Evolutionary conservation across 768 basidiomycete genomes (phyloP), one percentile per base, ranked within the genome.

Genomic region (Trichaptum fuscoviolaceum): DNA sequence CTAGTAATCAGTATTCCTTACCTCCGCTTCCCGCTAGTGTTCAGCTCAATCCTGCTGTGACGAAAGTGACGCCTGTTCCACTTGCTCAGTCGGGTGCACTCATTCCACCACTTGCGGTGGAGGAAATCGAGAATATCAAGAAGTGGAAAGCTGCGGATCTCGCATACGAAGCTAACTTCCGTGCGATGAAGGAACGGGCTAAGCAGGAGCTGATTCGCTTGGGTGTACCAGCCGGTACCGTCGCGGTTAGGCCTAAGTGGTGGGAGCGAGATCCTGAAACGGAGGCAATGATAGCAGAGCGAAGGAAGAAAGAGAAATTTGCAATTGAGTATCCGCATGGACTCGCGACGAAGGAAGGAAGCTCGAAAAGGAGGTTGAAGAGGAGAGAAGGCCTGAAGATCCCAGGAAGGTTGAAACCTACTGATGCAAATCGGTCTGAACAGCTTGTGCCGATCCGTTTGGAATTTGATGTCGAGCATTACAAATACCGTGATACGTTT

Each of bases 401-500:
- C 92, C 92, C 92, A 15, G 79, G 87, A 65, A 86, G 82, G 70
- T 71, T 92, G 25, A 77, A 81, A 8, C 71, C 79, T 7, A 83
- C 85, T 64, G 83, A 88, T 35, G 84, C 84, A 6, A 83, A 87
- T 69, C 80, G 83, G 27, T 83, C 85, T 15, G 97, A 99, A 73
- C 83, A 87, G 71, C 89, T 99, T 27, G 90, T 99, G 4, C 97
- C 97, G 2, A 90, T 99, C 57, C 87, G 97, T n/a, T 81, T 99
- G 63, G 97, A 99, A 75, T 89, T 98, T 71, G 97, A 99, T 71
- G 90, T 96, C 62, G 97, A 98, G 66, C 91, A 93, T 72, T 89
- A 92, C 73, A 92, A 90, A 78, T 89, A 98, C 82, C 87, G 95
- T 27, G 97, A 99, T 74, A 95, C 96, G 0, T 98, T 99, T 77